Percentiles rank a stretch among this genome's conserved stretches.
Evolutionary conservation across 495 filamentous ascomycete species (phyloP).

Genomic region (Cetradonia linearis): DNA sequence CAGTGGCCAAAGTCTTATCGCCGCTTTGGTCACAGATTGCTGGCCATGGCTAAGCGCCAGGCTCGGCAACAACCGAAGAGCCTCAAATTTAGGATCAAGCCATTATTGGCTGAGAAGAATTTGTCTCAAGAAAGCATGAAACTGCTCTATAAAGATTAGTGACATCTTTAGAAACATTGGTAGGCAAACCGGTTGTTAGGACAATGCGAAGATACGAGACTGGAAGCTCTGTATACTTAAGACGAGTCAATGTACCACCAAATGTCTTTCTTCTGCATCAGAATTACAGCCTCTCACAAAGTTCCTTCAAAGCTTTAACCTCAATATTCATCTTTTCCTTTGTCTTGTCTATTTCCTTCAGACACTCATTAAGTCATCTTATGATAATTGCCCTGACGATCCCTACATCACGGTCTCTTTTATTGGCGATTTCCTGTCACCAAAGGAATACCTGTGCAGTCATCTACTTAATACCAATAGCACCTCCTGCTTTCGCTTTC

Average conservation of each 20-base stretch:
- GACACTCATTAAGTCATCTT: conserved; percentile 22
- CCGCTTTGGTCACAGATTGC: not conserved
- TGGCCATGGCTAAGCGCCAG: conserved; percentile 20
- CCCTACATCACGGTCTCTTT: not conserved
- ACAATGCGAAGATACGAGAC: not conserved
- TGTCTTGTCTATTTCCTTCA: conserved; percentile 23
- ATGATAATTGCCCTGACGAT: not conserved
- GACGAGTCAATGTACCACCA: conserved; percentile 14
- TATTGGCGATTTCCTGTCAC: not conserved
- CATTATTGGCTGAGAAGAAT: conserved; percentile 21
- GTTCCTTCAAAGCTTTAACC: conserved; percentile 18
- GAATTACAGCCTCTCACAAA: conserved; percentile 11
- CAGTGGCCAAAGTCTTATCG: conserved; percentile 15
- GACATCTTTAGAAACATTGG: conserved; percentile 23
- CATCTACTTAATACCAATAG: not conserved
- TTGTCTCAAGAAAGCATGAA: conserved; percentile 17
- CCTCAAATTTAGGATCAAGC: conserved; percentile 19
- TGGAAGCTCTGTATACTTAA: conserved; percentile 21
- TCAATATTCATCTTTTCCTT: conserved; percentile 16
- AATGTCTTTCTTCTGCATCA: conserved; percentile 17
- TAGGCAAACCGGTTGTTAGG: not conserved
- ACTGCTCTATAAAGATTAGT: conserved; percentile 10
- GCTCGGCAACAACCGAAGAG: conserved; percentile 23
- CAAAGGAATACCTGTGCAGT: not conserved
- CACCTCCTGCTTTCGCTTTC: not conserved